These are phyloP conservation scores for Vitis hybrid DNA, from an alignment of 177 flowering plant species.

Conservation along the genomic window DNA sequence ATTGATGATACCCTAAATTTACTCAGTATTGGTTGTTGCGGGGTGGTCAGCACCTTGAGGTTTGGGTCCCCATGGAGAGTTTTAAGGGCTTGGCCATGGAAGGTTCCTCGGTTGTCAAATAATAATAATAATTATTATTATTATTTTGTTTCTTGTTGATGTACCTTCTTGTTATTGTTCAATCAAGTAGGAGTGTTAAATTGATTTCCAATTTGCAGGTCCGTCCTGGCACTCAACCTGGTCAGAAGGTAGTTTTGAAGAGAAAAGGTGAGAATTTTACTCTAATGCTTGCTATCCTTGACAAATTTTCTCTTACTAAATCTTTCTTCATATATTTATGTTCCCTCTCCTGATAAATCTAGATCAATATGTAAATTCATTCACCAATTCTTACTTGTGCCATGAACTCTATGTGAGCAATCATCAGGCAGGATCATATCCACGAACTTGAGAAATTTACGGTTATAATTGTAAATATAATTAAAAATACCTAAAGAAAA, in stretches of 20 bases:
- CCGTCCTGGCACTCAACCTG: constrained; percentile 92
- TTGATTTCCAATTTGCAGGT: constrained; percentile 50
- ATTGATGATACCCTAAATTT: no score
- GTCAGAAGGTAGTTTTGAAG: constrained; percentile 88
- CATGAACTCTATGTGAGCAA: no score
- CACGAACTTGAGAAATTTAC: no score
- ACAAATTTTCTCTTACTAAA: neutral
- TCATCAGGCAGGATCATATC: no score
- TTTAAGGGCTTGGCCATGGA: no score
- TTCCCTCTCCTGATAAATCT: neutral
- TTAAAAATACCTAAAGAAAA: no score
- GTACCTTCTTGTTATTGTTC: neutral
- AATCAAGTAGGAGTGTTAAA: neutral
- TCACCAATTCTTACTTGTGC: neutral
- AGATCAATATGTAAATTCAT: no score
- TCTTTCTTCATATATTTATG: neutral
- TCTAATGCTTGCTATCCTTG: neutral
- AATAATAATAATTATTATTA: neutral
- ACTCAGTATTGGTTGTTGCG: no score
- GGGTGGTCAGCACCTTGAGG: no score
- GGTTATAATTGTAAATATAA: no score
- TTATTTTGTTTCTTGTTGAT: neutral
- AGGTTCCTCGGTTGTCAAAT: no score
- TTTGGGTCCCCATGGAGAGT: no score
- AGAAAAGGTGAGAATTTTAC: constrained; percentile 61